Base-by-base conservation (phyloP, 768 basidiomycete species). In the Tephrocybe rancida region DNA sequence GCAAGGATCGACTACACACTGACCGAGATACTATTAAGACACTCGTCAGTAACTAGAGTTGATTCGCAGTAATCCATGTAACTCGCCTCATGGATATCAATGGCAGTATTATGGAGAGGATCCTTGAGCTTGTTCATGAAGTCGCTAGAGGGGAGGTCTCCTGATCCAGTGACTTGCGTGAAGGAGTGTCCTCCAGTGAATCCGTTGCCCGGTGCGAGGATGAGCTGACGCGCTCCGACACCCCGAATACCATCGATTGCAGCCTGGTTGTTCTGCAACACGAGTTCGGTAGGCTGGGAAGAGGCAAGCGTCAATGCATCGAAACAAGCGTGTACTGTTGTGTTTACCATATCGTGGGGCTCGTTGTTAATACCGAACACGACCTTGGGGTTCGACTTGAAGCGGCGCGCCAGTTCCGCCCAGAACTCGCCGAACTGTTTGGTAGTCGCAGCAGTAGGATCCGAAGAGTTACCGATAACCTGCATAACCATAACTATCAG, bases 321-420 rank as follows among this genome's bases (percentile, higher is more conserved):
- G 29, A 10, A 2, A 10, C 18, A 37, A 47, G 24, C 14, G 14
- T 41, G 16, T 18, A 18, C 8, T 48, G 24, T 18, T 43, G 27
- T 52, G 46, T 55, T 4, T 44, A 76, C 76, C 74, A 79, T 74
- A 45, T 71, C 69, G 45, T 79, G 76, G 3, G 77, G 76, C 50
- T 79, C 76, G 58, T 79, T 79, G 61, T 76, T 76, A 38, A 77
- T 71, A 3, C 76, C 75, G 57, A 79, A 79, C n/a, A 79, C 59
- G 30, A 79, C 76, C 19, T 72, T 72, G 6, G 73, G 71, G 50
- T 78, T 79, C 27, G 54, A 45, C 0, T 57, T 64, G 55, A 79
- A 79, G 9, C 77, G 71, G 5, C 55, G 51, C 10, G 76, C 77
- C 24, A 79, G 64, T 45, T 78, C 74, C 32, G 64, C 44, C 74